A percentile compares a stretch with the other conserved stretches of the same genome.
These are phyloP conservation scores for Daldinia grandis DNA, from an alignment of 495 filamentous ascomycete species.

Conservation along the genomic window DNA sequence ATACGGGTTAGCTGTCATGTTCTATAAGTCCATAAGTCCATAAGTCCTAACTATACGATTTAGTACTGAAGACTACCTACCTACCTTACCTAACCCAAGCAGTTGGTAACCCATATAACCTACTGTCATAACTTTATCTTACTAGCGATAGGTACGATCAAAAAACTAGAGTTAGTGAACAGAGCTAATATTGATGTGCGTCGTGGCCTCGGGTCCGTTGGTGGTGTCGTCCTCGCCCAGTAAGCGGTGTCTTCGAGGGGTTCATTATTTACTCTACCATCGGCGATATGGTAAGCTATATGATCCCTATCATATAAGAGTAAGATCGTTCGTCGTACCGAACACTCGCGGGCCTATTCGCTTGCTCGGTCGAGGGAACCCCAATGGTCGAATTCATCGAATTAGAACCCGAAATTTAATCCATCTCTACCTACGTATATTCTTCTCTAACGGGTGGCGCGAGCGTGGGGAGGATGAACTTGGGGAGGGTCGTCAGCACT, in stretches of 20 bases:
- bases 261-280: background rate
- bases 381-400: background rate
- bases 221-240: slow-evolving; percentile 11
- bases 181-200: slow-evolving; percentile 2
- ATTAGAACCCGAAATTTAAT: slow-evolving; percentile 4
- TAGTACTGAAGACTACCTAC: background rate
- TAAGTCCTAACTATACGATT: no score
- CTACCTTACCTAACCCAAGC: no score
- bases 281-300: background rate
- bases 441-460: slow-evolving; percentile 17
- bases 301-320: background rate
- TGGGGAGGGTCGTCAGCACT: slow-evolving; percentile 19
- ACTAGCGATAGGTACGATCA: slow-evolving; percentile 29
- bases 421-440: background rate
- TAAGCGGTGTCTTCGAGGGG: background rate
- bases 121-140: slow-evolving; percentile 39
- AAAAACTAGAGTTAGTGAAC: background rate
- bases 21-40: no score
- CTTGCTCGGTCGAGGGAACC: no score
- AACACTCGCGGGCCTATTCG: slow-evolving; percentile 10
- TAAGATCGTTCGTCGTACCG: background rate
- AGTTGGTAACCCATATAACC: slow-evolving; percentile 13
- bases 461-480: slow-evolving; percentile 17
- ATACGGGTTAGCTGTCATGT: no score
- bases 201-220: slow-evolving; percentile 2